Conservation (phyloP, 164 flowering plant species). For the Hamamelis virginiana region DNA sequence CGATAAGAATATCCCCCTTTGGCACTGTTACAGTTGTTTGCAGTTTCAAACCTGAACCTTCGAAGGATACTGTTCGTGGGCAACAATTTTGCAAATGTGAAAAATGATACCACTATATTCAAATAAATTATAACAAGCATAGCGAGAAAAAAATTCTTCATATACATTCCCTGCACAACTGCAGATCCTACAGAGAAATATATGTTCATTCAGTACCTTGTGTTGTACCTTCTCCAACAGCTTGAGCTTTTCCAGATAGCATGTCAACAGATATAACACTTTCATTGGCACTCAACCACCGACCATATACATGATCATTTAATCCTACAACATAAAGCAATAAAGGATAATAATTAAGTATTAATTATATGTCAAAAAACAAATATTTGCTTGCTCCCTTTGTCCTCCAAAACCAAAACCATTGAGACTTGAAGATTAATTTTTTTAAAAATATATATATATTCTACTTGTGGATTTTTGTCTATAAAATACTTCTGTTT, state of each 20-base stretch:
- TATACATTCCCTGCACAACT: neutral
- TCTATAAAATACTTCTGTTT: no score
- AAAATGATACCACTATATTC: neutral
- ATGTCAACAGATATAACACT: conserved; percentile 58
- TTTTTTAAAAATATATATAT: neutral
- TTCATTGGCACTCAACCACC: conserved; percentile 64
- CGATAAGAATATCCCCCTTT: conserved; percentile 30
- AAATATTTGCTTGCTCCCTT: neutral
- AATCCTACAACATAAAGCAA: conserved; percentile 33
- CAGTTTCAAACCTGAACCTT: conserved; percentile 47
- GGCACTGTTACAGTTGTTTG: conserved; percentile 61
- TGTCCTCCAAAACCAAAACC: neutral
- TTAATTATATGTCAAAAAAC: neutral
- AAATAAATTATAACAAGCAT: neutral
- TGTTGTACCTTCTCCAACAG: conserved; percentile 64
- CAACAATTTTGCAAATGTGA: neutral
- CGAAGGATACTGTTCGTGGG: conserved; percentile 44
- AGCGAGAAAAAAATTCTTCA: neutral
- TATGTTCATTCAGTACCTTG: conserved; percentile 40
- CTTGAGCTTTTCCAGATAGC: conserved; percentile 62
- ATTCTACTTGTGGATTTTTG: neutral
- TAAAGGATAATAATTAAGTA: neutral
- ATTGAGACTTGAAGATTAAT: neutral
- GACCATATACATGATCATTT: conserved; percentile 39
- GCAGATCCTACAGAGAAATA: neutral